These are phyloP conservation scores for Biscogniauxia sp. DNA, from an alignment of 2,329 filamentous ascomycete species.

Conservation along the genomic window DNA sequence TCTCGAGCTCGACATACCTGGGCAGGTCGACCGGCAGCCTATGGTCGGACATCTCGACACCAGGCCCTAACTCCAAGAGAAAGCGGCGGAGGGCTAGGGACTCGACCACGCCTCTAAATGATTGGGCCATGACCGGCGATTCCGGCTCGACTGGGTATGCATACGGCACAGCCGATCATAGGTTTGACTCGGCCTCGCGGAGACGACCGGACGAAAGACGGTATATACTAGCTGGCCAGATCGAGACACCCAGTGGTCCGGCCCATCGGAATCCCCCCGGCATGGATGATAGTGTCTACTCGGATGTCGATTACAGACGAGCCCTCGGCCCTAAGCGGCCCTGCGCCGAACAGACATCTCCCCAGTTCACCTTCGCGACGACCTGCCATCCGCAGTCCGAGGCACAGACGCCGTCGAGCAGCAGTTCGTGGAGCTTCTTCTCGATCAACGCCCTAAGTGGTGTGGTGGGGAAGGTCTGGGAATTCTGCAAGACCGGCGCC, in stretches of 20 bases:
- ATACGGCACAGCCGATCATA: slow-evolving; percentile 28
- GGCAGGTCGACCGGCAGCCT: slow-evolving; percentile 38
- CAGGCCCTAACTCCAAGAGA: slow-evolving; percentile 41
- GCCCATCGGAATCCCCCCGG: slow-evolving; percentile 30
- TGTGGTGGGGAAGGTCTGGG: slow-evolving; percentile 75
- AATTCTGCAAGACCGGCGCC: slow-evolving; percentile 72
- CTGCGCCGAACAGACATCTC: slow-evolving; percentile 37
- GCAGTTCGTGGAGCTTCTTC: slow-evolving; percentile 53
- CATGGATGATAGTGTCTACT: slow-evolving; percentile 55
- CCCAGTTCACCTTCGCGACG: slow-evolving; percentile 30
- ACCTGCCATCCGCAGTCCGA: slow-evolving; percentile 7
- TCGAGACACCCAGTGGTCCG: slow-evolving; percentile 45
- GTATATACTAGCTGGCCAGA: slow-evolving; percentile 54
- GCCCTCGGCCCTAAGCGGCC: slow-evolving; percentile 48
- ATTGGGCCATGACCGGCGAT: slow-evolving; percentile 27
- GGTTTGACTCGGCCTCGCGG: slow-evolving; percentile 15
- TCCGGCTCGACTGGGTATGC: slow-evolving; percentile 23
- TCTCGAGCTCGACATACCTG: slow-evolving; percentile 39
- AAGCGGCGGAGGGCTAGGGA: slow-evolving; percentile 41
- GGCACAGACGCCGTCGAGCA: slow-evolving; percentile 23
- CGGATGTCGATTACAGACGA: slow-evolving; percentile 55
- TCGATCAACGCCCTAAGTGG: slow-evolving; percentile 63
- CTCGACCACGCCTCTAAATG: slow-evolving; percentile 31
- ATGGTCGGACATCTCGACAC: slow-evolving; percentile 35
- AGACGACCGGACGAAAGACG: slow-evolving; percentile 26